Base-by-base conservation (phyloP, 1,139 yeast species). In the Kluyveromyces marxianus region DNA sequence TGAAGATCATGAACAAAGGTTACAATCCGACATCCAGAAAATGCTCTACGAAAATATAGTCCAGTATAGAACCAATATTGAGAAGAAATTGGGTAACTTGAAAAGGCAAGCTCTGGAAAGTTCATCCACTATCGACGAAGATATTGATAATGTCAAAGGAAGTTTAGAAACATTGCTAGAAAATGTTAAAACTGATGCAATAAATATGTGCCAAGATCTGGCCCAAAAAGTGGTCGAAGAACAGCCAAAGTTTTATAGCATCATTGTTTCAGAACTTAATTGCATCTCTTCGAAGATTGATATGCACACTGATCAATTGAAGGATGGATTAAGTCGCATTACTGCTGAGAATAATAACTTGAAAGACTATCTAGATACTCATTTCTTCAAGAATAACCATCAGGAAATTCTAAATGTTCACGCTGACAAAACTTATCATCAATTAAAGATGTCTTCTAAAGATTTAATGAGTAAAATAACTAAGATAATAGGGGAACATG, bases 331-430 rank as follows among this genome's bases (percentile, higher is more conserved):
- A 35, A 57, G 58, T 25, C 58, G 59, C 45, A 56, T 63, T 3
- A 59, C 63, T 36, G 64, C 62, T 36, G 66, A 63, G 29, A 59
- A 66, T 47, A 67, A 65, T 44, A 62, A 62, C 36, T 54, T 69
- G 38, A 66, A 60, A 43, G 57, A 58, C 10, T 60, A 58, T 28
- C 48, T 69, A 7, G 55, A 60, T 36, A 66, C 63, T 24, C 55
- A 62, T 14, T 52, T 69, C 37, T 66, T 66, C 50, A 61, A 60
- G 42, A 66, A 62, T 44, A 56, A 57, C 42, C 67, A 67, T 41
- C 54, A 59, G 37, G 59, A 61, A 29, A 47, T 64, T 27, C 53
- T 66, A 2, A 52, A 56, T 24, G 44, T 53, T 25, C 60, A 62
- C 30, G 54, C 65, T 2, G 50, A 56, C 3, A 48, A 57, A 24